Percentiles rank a stretch among this genome's conserved stretches.
Conservation (phyloP, 1,284 basidiomycete genomes). For the Xanthoconium separans region DNA sequence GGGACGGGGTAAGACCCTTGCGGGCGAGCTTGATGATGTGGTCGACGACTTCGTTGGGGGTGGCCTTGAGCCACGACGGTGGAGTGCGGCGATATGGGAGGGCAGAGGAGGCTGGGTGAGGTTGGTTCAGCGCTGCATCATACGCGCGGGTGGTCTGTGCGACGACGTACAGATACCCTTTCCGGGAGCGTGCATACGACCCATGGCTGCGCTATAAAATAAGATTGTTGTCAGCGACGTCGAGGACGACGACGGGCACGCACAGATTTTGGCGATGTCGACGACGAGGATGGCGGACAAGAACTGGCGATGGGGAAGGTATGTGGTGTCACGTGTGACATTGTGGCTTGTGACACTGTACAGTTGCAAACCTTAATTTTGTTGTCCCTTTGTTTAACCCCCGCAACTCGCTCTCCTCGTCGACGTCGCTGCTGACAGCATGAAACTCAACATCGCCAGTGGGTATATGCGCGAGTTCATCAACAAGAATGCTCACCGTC, state of each 20-base stretch:
- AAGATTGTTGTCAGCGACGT: slow-evolving; percentile 3
- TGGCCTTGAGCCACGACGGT: slow-evolving; percentile 96
- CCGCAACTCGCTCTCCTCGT: neutral
- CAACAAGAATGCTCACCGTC: slow-evolving; percentile 18
- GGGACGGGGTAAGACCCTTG: slow-evolving; percentile 97
- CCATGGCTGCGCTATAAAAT: slow-evolving; percentile 54
- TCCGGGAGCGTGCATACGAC: slow-evolving; percentile 97
- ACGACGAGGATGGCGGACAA: too few species aligned
- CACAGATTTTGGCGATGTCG: slow-evolving; percentile 37
- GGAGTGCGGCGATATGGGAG: slow-evolving; percentile 96
- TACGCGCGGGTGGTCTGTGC: neutral
- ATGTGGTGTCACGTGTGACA: too few species aligned
- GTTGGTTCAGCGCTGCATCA: neutral
- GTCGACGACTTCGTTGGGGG: slow-evolving; percentile 92
- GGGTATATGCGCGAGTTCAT: slow-evolving; percentile 34
- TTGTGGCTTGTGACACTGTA: slow-evolving; percentile 38
- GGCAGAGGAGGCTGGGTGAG: slow-evolving; percentile 84
- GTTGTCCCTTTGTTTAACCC: slow-evolving; percentile 8
- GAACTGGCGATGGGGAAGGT: too few species aligned
- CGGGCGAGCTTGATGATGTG: slow-evolving; percentile 97
- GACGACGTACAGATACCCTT: slow-evolving; percentile 89
- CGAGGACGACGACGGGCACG: slow-evolving; percentile 13
- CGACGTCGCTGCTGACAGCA: slow-evolving; percentile 36
- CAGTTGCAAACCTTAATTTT: slow-evolving; percentile 45
- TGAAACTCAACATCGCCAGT: slow-evolving; percentile 99